Percentiles rank a stretch among this genome's conserved stretches.
These are phyloP conservation scores for Spatholobus suberectus DNA, from an alignment of 306 rosid genomes.

Conservation along the genomic window DNA sequence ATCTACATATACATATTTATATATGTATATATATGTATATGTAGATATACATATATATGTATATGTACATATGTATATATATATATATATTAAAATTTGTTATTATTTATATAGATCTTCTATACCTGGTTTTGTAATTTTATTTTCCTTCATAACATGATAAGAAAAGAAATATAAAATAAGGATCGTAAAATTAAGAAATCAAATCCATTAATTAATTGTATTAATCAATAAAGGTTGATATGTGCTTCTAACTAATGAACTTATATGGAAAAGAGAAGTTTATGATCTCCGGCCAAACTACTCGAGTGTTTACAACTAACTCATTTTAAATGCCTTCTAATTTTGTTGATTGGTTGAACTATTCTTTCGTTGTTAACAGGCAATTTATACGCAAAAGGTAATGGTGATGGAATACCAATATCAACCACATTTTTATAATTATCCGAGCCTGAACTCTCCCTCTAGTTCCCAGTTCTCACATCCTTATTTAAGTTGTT, in stretches of 20 bases:
- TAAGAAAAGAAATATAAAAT: not conserved
- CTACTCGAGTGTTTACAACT: conserved; percentile 8
- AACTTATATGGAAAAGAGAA: not conserved
- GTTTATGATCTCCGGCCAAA: conserved; percentile 21
- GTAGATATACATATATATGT: too few species aligned
- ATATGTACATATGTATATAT: too few species aligned
- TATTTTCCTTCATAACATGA: not conserved
- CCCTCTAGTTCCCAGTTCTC: not conserved
- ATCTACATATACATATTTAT: too few species aligned
- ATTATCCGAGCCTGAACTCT: not conserved
- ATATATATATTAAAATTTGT: too few species aligned
- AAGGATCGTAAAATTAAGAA: not conserved
- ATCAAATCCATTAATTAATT: not conserved
- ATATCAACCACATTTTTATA: not conserved
- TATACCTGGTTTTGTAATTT: not conserved
- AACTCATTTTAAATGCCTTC: conserved; percentile 32
- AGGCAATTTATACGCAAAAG: not conserved
- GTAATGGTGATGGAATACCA: conserved; percentile 5
- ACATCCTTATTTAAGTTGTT: conserved; percentile 13
- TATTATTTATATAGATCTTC: not conserved
- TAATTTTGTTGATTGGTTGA: conserved; percentile 36
- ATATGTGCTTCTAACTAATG: not conserved
- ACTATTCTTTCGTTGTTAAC: conserved; percentile 24
- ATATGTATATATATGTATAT: too few species aligned
- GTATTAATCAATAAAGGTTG: not conserved